Evolutionary conservation across 2,329 filamentous ascomycete genomes (phyloP).

Genomic region (Trichophyton schoenleinii): DNA sequence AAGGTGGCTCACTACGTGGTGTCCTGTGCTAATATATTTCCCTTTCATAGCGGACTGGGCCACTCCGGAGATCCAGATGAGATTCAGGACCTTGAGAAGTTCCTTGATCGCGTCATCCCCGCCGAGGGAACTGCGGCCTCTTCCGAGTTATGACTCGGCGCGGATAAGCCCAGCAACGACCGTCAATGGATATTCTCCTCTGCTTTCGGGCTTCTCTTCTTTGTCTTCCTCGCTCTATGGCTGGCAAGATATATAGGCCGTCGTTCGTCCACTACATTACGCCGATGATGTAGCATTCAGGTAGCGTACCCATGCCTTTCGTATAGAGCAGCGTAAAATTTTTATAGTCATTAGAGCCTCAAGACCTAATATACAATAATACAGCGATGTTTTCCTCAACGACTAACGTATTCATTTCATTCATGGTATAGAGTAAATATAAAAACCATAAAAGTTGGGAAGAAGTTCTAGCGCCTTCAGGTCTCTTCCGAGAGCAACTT

Average conservation of each 20-base stretch:
- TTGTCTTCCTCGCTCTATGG: not conserved
- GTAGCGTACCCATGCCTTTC: not conserved
- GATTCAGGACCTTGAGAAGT: conserved; percentile 66
- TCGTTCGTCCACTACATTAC: not conserved
- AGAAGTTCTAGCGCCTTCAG: not conserved
- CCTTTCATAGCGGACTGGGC: conserved; percentile 45
- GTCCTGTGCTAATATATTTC: not conserved
- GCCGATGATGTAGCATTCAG: not conserved
- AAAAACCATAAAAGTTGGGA: not conserved
- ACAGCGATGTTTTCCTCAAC: not conserved
- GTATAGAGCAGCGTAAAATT: not conserved
- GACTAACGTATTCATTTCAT: not conserved
- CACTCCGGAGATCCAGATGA: conserved; percentile 69
- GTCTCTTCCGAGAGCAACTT: conserved; percentile 41
- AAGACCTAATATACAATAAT: not conserved
- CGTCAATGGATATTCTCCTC: conserved; percentile 6
- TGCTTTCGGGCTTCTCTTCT: conserved; percentile 2
- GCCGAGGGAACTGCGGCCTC: conserved; percentile 25
- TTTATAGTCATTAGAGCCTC: not conserved
- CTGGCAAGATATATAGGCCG: not conserved
- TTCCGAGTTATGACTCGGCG: conserved; percentile 9
- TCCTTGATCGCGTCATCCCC: conserved; percentile 43
- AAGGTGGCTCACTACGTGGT: not conserved
- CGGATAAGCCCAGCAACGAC: not conserved
- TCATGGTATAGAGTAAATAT: not conserved